Percentiles rank a stretch among this genome's conserved stretches.
Conservation (phyloP, 2,329 filamentous ascomycete species). For the Rhinocladiella similis region DNA sequence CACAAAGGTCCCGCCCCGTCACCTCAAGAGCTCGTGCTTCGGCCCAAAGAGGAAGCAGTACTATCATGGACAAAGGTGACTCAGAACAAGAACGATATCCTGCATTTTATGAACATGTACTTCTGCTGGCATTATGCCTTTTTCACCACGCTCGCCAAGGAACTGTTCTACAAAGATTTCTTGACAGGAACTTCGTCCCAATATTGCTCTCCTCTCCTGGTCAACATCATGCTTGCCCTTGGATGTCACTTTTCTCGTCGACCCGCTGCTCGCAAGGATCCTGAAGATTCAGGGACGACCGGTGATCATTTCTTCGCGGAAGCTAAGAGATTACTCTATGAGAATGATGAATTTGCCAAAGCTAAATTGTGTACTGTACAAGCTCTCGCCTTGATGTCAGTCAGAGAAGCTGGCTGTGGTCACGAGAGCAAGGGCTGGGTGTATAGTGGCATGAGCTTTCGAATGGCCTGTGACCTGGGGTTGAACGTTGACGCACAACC, state of each 20-base stretch:
- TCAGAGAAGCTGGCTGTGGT: slow-evolving; percentile 90
- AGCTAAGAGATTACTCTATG: slow-evolving; percentile 83
- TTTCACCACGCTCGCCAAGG: slow-evolving; percentile 87
- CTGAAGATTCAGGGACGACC: slow-evolving; percentile 77
- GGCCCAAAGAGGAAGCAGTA: slow-evolving; percentile 65
- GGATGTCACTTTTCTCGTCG: slow-evolving; percentile 90
- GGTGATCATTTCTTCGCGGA: slow-evolving; percentile 96
- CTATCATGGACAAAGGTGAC: slow-evolving; percentile 88
- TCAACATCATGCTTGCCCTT: slow-evolving; percentile 90
- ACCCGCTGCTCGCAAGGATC: slow-evolving; percentile 67
- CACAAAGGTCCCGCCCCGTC: slow-evolving; percentile 27
- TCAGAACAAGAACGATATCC: slow-evolving; percentile 72
- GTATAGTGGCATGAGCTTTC: slow-evolving; percentile 96
- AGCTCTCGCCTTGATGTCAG: slow-evolving; percentile 91
- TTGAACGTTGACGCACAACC: slow-evolving; percentile 79
- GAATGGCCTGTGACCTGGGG: slow-evolving; percentile 93
- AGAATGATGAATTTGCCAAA: slow-evolving; percentile 90
- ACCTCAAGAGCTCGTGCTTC: slow-evolving; percentile 36
- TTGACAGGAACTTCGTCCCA: slow-evolving; percentile 66
- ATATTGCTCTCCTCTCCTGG: slow-evolving; percentile 85
- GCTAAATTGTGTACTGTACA: slow-evolving; percentile 88
- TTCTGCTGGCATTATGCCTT: slow-evolving; percentile 98
- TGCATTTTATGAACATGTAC: slow-evolving; percentile 94
- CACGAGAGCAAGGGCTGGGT: slow-evolving; percentile 96
- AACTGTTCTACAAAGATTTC: slow-evolving; percentile 84